Conservation (phyloP, 73 alveolate genomes). For the Blepharisma japonicum region DNA sequence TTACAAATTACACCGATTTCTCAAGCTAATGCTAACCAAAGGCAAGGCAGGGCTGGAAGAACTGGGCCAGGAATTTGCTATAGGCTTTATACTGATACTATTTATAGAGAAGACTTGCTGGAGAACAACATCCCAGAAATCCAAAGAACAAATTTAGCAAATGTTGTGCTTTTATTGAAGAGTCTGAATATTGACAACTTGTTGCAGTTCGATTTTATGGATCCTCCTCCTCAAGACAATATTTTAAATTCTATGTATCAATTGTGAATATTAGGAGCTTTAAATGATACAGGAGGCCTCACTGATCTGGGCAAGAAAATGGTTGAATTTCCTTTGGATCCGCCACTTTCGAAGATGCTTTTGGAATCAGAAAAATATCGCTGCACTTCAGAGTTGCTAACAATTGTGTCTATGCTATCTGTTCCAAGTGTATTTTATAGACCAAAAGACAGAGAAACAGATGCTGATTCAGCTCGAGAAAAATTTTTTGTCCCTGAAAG, state of each 20-base stretch:
- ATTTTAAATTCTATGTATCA: constrained; percentile 99
- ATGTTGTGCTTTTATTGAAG: constrained; percentile 97
- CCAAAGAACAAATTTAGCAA: constrained; percentile 99
- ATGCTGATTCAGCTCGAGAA: constrained; percentile 99
- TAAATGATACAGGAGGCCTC: constrained; percentile 95
- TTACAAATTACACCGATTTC: constrained; percentile 99
- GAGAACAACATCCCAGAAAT: constrained; percentile 99
- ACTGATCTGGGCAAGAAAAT: constrained; percentile 97
- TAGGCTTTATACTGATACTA: constrained; percentile 94
- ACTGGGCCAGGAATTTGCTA: constrained; percentile 99
- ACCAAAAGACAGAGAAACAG: constrained; percentile 98
- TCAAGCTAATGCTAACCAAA: constrained; percentile 98
- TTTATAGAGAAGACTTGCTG: constrained; percentile 91
- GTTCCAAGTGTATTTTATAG: constrained; percentile 92
- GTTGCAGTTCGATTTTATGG: constrained; percentile 99
- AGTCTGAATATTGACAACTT: constrained; percentile 94
- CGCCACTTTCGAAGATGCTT: constrained; percentile 98
- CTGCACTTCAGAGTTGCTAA: constrained; percentile 82
- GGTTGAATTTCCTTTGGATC: constrained; percentile 99
- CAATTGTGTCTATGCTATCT: constrained; percentile 98
- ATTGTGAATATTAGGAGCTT: constrained; percentile 99
- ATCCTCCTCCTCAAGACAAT: constrained; percentile 99
- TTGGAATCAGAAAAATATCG: constrained; percentile 87
- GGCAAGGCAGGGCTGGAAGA: constrained; percentile 98
- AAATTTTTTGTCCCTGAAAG: constrained; percentile 99